phyloP scores from a whole-genome alignment of 2,329 filamentous ascomycete genomes.

The Kalaharituber pfeilii region DNA sequence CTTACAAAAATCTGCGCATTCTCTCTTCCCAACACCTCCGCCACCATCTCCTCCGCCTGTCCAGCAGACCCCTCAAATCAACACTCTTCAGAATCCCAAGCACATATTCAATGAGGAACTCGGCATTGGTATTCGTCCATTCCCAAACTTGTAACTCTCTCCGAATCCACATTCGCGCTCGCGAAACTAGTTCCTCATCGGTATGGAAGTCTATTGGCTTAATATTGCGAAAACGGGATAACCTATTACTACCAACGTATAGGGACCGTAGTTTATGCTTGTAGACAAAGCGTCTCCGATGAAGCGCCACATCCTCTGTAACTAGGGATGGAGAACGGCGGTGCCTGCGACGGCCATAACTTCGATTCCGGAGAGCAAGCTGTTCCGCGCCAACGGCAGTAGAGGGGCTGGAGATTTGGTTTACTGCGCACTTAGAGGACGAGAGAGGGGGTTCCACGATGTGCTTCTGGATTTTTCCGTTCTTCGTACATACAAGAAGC shows the following conservation, averaged over 20 bases:
- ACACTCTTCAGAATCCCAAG: slow-evolving; percentile 67
- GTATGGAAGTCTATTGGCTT: slow-evolving; percentile 47
- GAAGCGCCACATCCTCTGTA: slow-evolving; percentile 31
- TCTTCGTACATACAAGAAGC: neutral
- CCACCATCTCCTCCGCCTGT: slow-evolving; percentile 60
- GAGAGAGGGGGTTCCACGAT: neutral
- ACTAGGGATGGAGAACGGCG: neutral
- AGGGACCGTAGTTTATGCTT: slow-evolving; percentile 53
- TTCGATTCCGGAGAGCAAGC: neutral
- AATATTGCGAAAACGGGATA: slow-evolving; percentile 60
- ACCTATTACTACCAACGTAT: slow-evolving; percentile 63
- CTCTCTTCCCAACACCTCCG: slow-evolving; percentile 58
- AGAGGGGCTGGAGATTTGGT: neutral
- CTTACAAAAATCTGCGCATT: slow-evolving; percentile 53
- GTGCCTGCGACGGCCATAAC: neutral
- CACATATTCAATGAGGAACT: slow-evolving; percentile 75
- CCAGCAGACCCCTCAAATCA: slow-evolving; percentile 44
- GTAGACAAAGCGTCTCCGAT: slow-evolving; percentile 56
- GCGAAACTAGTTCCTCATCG: slow-evolving; percentile 51
- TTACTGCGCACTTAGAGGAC: neutral
- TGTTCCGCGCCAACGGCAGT: neutral
- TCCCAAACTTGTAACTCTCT: slow-evolving; percentile 71
- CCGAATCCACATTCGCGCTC: slow-evolving; percentile 64
- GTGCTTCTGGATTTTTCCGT: neutral
- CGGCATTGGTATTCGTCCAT: slow-evolving; percentile 48